Base-by-base conservation (phyloP, 1,284 basidiomycete species). In the Leccinum griseonigrum region DNA sequence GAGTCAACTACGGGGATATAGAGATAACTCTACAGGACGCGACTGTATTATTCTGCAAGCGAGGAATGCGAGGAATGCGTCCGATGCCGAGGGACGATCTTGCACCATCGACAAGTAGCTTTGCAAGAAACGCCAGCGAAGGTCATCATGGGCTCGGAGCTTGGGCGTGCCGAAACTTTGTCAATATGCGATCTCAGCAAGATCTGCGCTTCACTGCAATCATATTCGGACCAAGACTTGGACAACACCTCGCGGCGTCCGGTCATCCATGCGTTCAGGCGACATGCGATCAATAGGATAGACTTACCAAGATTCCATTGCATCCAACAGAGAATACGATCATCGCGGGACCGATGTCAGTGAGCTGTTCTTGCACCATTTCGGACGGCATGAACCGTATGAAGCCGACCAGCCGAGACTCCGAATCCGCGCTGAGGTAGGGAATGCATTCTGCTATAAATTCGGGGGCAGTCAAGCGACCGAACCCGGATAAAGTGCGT, bases 291-390 rank as follows among this genome's bases (percentile, higher is more conserved):
- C 34, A 5, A 16, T 36, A 4, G 9, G 8, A 50, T 28, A 4
- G 0, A 48, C 67, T 48, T 31, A 64, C 67, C 36, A 62, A 46
- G 3, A 65, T 46, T 8, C 58, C 67, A 4, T 67, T 60, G 14
- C 62, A 64, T 34, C 67, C 67, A 4, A 65, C 64, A 3, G 69
- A 68, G 60, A 58, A 68, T 10, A 68, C 58, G 16, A 69, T 67
- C 22, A 53, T 56, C 3, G 58, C 36, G 0, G 65, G 51, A 3
- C 58, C 34, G 28, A 65, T 26, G 28, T 38, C 32, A 13, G 1
- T 26, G 38, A 50, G 6, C 16, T 58, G 26, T 1, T 50, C 58
- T 11, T 22, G 26, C 18, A 60, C 10, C n/a, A 67, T 31, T 43
- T 68, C 60, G 3, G 43, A 54, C n/a, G 63, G 57, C 52, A 61